Evolutionary conservation across 1,284 basidiomycete genomes (phyloP).

Genomic region (Sporisorium exsertum): DNA sequence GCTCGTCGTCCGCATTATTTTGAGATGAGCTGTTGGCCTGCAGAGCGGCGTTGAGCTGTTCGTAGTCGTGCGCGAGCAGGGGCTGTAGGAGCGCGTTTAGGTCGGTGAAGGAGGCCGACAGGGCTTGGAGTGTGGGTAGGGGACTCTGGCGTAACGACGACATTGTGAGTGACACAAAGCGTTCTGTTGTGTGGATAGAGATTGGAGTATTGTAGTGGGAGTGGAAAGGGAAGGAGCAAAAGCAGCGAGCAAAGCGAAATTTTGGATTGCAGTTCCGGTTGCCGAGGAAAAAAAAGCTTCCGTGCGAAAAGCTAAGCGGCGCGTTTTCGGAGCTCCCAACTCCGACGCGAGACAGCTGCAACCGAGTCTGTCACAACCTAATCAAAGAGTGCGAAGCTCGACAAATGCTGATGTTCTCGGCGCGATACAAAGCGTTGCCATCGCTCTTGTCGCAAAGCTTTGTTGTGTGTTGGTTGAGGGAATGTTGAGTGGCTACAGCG

Average conservation of each 20-base stretch:
- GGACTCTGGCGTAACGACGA: constrained; percentile 43
- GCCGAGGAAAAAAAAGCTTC: constrained; percentile 22
- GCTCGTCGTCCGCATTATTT: constrained; percentile 21
- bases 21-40: constrained; percentile 29
- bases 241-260: constrained; percentile 20
- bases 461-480: no score
- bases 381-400: constrained; percentile 29
- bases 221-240: constrained; percentile 7
- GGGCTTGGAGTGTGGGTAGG: constrained; percentile 32
- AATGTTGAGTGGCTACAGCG: not conserved
- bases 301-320: constrained; percentile 17
- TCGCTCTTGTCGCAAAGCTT: constrained; percentile 7
- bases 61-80: constrained; percentile 32
- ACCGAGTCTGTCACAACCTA: constrained; percentile 48
- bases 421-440: not conserved
- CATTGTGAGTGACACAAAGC: constrained; percentile 22
- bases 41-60: constrained; percentile 26
- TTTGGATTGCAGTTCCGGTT: constrained; percentile 26
- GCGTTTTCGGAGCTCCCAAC: constrained; percentile 3
- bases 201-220: not conserved
- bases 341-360: constrained; percentile 34
- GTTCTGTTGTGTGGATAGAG: constrained; percentile 8
- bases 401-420: constrained; percentile 7
- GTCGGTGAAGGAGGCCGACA: constrained; percentile 31
- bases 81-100: constrained; percentile 31